These are phyloP conservation scores for Colletotrichum euphorbiae DNA, from an alignment of 2,329 filamentous ascomycete species.

Conservation along the genomic window DNA sequence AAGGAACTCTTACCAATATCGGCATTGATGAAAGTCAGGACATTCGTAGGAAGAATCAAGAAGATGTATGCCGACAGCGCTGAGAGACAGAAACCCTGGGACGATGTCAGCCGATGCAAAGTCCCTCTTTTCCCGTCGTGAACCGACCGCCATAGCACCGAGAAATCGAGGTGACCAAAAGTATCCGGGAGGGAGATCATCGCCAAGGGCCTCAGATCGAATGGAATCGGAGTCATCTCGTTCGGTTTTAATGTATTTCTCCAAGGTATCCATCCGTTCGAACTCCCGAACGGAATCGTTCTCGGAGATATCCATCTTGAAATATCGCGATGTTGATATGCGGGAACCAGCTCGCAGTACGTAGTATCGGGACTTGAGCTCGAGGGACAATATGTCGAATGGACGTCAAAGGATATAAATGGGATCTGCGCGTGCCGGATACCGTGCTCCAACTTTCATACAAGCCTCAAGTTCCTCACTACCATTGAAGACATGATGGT, in stretches of 20 bases:
- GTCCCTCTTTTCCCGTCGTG: background rate
- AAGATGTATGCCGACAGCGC: constrained; percentile 53
- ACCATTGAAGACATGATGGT: background rate
- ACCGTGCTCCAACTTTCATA: constrained; percentile 29
- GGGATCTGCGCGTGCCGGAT: constrained; percentile 7
- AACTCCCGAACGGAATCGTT: constrained; percentile 39
- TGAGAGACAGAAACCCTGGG: constrained; percentile 52
- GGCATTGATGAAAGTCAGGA: constrained; percentile 47
- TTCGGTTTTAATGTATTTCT: constrained; percentile 37
- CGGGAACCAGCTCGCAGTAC: constrained; percentile 27
- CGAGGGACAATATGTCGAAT: background rate
- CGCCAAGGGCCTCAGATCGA: constrained; percentile 49
- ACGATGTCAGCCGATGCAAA: constrained; percentile 14
- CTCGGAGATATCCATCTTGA: constrained; percentile 41
- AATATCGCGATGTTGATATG: constrained; percentile 9
- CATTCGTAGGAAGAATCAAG: constrained; percentile 52
- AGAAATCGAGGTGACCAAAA: constrained; percentile 51
- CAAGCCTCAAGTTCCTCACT: background rate
- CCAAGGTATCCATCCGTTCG: constrained; percentile 4
- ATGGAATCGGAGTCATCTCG: constrained; percentile 49
- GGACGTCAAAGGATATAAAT: background rate
- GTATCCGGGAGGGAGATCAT: constrained; percentile 52
- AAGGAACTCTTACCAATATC: constrained; percentile 45
- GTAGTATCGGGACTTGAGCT: background rate
- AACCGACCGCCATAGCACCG: constrained; percentile 48